Evolutionary conservation across 192 early-diverging fungal genomes (phyloP), one percentile per base, ranked within the genome.

Genomic region (Rhizophagus prolifer): DNA sequence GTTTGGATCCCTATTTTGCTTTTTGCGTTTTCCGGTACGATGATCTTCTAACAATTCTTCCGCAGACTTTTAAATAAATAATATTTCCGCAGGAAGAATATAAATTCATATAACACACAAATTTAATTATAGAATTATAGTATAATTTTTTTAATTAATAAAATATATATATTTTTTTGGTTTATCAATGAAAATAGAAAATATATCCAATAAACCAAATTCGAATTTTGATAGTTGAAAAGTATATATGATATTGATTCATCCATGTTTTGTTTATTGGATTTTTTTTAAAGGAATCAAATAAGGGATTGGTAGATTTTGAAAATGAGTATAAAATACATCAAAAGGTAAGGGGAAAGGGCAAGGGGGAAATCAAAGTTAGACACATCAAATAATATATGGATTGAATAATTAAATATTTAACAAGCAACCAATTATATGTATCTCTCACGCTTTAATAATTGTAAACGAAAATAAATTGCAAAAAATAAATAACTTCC

Each of bases 1-100:
- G 70, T 81, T 83, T 19, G 82, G 84, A 73, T 85, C 84, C 64
- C 77, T 82, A 44, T 80, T 78, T 66, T 76, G 80, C 19, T 79
- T 79, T 70, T 75, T 77, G 38, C 79, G 72, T 50, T 81, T 77
- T 26, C 70, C 70, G 25, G 19, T 58, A 34, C 12, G 70, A 30
- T 25, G 26, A 59, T 72, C 70, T 46, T 72, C 70, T 13, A 31
- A 25, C 34, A 34, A 31, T n/a, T 34, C 70, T 58, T 72, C 70
- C 26, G 47, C n/a, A 58, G 50, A 59, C 50, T 72, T 38, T 38
- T 34, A 38, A n/a, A 59, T 59, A 59, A 59, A 59, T 59, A n/a
- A 59, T 44, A 59, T 44, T 44, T 44, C 41, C 41, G 10, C 41
- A 44, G 41, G 41, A 44, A 44, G 41, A 44, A 44, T 44, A 12